Evolutionary conservation across 2,329 filamentous ascomycete genomes (phyloP), one percentile per base, ranked within the genome.

Genomic region (Grosmannia huntii): DNA sequence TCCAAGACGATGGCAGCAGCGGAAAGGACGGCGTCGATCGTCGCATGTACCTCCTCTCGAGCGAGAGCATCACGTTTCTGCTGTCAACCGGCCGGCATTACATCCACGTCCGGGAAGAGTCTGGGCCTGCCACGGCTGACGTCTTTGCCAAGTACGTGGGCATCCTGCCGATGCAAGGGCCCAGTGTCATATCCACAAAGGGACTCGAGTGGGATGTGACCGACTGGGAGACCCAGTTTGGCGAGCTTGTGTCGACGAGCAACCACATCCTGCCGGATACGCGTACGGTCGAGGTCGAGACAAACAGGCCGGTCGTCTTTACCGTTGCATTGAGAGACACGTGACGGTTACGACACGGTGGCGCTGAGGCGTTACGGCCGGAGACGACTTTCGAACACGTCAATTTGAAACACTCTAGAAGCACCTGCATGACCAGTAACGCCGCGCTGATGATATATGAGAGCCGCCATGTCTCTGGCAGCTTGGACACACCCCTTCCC

Each of bases 191-290:
- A 65, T 86, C 83, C 9, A 95, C 89, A 0, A 73, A 76, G 16
- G 94, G 94, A 0, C 75, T 97, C 23, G 85, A 95, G 68, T 99
- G 94, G 94, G 90, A 99, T 71, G 88, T 99, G 1, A 68, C 77
- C 60, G 76, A 89, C 60, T 96, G 92, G 90, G 73, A 80, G 63
- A 96, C 87, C 0, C 76, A 81, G 65, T 87, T 94, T 68, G 87
- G 87, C 9, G 85, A 83, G 0, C 78, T 80, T 63, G 67, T 92
- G 60, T 91, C 87, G 68, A 92, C 89, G 59, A 94, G 88, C 70
- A 94, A 94, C 70, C 86, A 90, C 65, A 81, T 91, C 28, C 64
- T 78, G 60, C 79, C 78, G 0, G 74, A 75, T 53, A 81, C 79
- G 4, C 75, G 78, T 55, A 77, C 82, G 4, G 79, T 90, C 25